These are phyloP conservation scores for Cystobasidium tubakii DNA, from an alignment of 768 basidiomycete genomes.

Conservation along the genomic window DNA sequence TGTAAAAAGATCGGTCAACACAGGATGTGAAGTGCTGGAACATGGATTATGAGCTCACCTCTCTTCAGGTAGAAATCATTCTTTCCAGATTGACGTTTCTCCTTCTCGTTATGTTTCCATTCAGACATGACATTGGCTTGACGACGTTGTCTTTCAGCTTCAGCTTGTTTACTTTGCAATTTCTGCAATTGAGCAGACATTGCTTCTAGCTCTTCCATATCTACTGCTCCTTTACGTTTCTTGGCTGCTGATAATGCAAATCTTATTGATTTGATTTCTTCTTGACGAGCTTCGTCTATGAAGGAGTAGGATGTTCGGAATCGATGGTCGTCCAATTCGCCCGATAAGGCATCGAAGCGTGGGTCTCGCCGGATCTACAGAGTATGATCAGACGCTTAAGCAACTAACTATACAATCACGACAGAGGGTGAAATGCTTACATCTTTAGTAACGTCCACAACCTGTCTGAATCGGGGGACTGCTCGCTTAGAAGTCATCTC, in stretches of 20 bases:
- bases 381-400: background rate
- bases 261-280: background rate
- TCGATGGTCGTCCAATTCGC: background rate
- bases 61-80: conserved; percentile 4
- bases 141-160: background rate
- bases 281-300: conserved; percentile 9
- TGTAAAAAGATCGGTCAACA: background rate
- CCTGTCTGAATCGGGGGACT: background rate
- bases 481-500: conserved; percentile 4
- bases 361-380: conserved; percentile 3
- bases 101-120: conserved; percentile 1
- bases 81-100: conserved; percentile 14
- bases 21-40: background rate
- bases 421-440: background rate
- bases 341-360: conserved; percentile 8
- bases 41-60: background rate
- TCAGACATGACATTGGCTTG: conserved; percentile 1
- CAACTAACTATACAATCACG: no score
- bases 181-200: background rate
- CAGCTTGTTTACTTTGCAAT: conserved; percentile 22
- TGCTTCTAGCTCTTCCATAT: background rate
- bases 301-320: conserved; percentile 11
- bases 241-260: background rate
- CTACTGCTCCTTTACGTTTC: conserved; percentile 15
- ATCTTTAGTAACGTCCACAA: background rate